Percentiles rank a stretch among this genome's conserved stretches.
phyloP scores from a whole-genome alignment of 1,284 basidiomycete species.

The Apiotrichum siamense region DNA sequence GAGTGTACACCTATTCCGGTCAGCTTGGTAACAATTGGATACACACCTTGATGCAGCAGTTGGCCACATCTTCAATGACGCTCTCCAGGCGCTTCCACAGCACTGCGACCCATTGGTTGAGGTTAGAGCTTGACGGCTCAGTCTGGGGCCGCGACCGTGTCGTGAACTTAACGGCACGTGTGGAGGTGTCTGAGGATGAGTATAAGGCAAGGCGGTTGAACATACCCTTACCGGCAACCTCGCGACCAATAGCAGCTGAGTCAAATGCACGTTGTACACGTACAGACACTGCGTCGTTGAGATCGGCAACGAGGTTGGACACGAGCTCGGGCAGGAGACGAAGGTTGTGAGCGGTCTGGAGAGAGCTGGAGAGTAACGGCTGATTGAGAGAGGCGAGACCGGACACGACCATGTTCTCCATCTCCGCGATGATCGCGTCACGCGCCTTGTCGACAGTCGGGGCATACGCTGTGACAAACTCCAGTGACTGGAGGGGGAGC shows the following conservation, averaged over 20 bases:
- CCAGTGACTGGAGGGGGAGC: slow-evolving; percentile 58
- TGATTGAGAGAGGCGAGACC: slow-evolving; percentile 74
- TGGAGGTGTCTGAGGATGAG: slow-evolving; percentile 1
- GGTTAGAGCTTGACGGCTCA: slow-evolving; percentile 74
- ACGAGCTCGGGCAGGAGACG: slow-evolving; percentile 76
- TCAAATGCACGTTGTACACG: slow-evolving; percentile 80
- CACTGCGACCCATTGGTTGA: slow-evolving; percentile 71
- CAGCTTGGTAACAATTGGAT: not conserved
- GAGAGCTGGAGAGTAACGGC: slow-evolving; percentile 75
- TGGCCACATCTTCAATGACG: slow-evolving; percentile 81
- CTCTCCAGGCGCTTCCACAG: slow-evolving; percentile 77
- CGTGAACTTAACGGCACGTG: slow-evolving; percentile 33
- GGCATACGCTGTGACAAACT: slow-evolving; percentile 62
- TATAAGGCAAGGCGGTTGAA: not conserved
- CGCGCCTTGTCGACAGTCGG: slow-evolving; percentile 66
- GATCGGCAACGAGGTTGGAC: slow-evolving; percentile 67
- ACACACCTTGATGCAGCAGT: slow-evolving; percentile 77
- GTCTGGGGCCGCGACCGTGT: slow-evolving; percentile 56
- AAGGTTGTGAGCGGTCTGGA: slow-evolving; percentile 93
- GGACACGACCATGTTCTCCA: slow-evolving; percentile 77
- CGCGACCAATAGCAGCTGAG: slow-evolving; percentile 73
- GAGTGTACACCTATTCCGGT: slow-evolving; percentile 79
- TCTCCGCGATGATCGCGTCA: slow-evolving; percentile 65
- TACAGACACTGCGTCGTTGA: slow-evolving; percentile 75
- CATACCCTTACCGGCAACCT: slow-evolving; percentile 67